Conservation (phyloP, 2,329 filamentous ascomycete genomes). For the Hymenotorrendiella dingleyae region DNA sequence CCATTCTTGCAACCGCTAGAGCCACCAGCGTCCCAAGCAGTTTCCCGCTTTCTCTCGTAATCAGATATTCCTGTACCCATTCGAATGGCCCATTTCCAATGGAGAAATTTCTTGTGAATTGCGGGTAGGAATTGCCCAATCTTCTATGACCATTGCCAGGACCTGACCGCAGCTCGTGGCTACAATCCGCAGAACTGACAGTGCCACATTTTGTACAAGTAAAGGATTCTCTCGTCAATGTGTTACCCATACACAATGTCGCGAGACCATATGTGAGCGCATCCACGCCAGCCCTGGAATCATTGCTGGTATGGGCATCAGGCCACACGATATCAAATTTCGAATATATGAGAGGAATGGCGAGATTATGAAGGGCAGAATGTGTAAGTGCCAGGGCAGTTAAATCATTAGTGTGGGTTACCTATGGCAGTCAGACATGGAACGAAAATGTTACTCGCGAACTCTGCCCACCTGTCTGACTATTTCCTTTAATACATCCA, state of each 20-base stretch:
- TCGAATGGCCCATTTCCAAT: slow-evolving; percentile 74
- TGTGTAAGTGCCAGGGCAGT: slow-evolving; percentile 73
- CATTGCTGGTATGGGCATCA: slow-evolving; percentile 57
- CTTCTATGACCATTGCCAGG: slow-evolving; percentile 34
- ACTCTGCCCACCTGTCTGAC: slow-evolving; percentile 72
- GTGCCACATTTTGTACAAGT: slow-evolving; percentile 31
- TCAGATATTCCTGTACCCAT: slow-evolving; percentile 77
- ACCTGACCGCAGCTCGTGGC: slow-evolving; percentile 17
- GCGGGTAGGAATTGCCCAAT: slow-evolving; percentile 69
- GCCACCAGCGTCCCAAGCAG: slow-evolving; percentile 83
- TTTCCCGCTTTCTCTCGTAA: slow-evolving; percentile 77
- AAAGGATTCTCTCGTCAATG: slow-evolving; percentile 37
- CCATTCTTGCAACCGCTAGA: slow-evolving; percentile 73
- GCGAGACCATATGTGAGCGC: slow-evolving; percentile 77
- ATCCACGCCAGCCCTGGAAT: slow-evolving; percentile 69
- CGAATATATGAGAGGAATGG: slow-evolving; percentile 75
- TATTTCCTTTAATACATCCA: slow-evolving; percentile 73
- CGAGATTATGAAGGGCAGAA: slow-evolving; percentile 68
- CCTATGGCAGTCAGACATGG: slow-evolving; percentile 38
- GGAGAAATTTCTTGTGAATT: slow-evolving; percentile 76
- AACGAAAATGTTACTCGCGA: too few relatives aligned
- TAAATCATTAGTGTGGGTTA: slow-evolving; percentile 76
- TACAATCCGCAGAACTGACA: slow-evolving; percentile 22
- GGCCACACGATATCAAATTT: slow-evolving; percentile 88
- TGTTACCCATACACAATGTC: slow-evolving; percentile 69